Conservation (phyloP, 75 land plant genomes). For the Picea glauca region DNA sequence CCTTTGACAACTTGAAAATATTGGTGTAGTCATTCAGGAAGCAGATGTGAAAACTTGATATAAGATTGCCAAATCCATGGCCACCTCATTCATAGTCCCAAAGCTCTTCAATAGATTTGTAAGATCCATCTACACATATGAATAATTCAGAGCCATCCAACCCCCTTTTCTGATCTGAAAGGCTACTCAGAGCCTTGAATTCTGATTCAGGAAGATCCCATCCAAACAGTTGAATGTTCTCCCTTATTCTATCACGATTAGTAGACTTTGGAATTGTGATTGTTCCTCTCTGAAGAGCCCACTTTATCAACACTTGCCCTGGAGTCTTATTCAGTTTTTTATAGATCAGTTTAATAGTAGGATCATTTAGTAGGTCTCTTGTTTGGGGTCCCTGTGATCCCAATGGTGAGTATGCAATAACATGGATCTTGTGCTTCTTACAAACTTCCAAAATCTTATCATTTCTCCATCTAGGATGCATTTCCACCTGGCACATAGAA, state of each 20-base stretch:
- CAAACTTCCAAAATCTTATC: constrained; percentile 42
- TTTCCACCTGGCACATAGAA: constrained; percentile 59
- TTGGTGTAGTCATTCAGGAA: too few species aligned
- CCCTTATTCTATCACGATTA: constrained; percentile 29
- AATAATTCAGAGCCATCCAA: not conserved
- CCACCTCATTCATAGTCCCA: not conserved
- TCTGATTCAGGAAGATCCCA: constrained; percentile 39
- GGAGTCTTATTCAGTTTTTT: constrained; percentile 46
- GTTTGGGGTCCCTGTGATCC: constrained; percentile 34
- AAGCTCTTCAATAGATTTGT: not conserved
- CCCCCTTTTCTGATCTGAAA: constrained; percentile 24
- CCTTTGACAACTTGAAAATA: too few species aligned
- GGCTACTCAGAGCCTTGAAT: constrained; percentile 23
- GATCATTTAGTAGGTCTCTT: constrained; percentile 29
- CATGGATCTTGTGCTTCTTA: constrained; percentile 40
- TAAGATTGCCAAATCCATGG: too few species aligned
- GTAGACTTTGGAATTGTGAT: constrained; percentile 43
- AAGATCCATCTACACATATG: not conserved
- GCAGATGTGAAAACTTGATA: too few species aligned
- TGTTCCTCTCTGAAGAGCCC: constrained; percentile 48
- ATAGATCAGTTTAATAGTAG: constrained; percentile 15
- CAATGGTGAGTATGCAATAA: constrained; percentile 54
- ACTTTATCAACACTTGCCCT: constrained; percentile 40
- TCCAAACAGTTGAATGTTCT: constrained; percentile 30
- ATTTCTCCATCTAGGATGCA: constrained; percentile 55